These are phyloP conservation scores for Lyophyllum shimeji DNA, from an alignment of 768 basidiomycete species.

Conservation along the genomic window DNA sequence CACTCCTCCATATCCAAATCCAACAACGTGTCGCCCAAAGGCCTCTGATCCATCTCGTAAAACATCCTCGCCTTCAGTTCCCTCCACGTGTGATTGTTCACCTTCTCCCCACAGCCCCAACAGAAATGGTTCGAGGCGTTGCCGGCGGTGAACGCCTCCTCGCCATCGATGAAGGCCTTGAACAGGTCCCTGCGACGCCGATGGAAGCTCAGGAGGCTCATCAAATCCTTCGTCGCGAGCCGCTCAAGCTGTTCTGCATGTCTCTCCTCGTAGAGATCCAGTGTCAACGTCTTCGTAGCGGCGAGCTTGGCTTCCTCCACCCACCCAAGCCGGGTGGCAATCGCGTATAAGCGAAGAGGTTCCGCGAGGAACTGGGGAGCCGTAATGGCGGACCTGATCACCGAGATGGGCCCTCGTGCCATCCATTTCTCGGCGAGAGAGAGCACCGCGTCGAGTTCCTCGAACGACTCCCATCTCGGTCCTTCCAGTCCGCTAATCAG, in stretches of 20 bases:
- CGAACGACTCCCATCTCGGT: slow-evolving; percentile 38
- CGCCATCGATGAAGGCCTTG: slow-evolving; percentile 33
- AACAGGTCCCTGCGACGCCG: slow-evolving; percentile 38
- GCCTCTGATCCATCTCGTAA: slow-evolving; percentile 37
- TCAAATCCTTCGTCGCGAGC: slow-evolving; percentile 33
- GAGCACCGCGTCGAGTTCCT: slow-evolving; percentile 37
- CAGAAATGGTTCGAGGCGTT: slow-evolving; percentile 32
- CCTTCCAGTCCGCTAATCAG: slow-evolving; percentile 42
- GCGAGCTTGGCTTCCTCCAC: slow-evolving; percentile 42
- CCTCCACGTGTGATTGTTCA: slow-evolving; percentile 39
- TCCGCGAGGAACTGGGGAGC: slow-evolving; percentile 40
- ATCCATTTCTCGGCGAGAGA: slow-evolving; percentile 47
- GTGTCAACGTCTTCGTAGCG: slow-evolving; percentile 37
- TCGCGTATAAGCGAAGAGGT: slow-evolving; percentile 47
- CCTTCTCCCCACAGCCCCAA: slow-evolving; percentile 29
- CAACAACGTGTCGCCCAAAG: slow-evolving; percentile 36
- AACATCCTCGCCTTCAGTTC: slow-evolving; percentile 39
- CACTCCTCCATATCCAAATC: slow-evolving; percentile 42
- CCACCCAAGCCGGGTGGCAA: slow-evolving; percentile 46
- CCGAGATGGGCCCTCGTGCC: slow-evolving; percentile 40
- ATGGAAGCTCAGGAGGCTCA: slow-evolving; percentile 41
- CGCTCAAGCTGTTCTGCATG: slow-evolving; percentile 29
- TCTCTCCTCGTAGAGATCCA: slow-evolving; percentile 37
- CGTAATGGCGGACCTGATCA: slow-evolving; percentile 40
- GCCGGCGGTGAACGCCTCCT: slow-evolving; percentile 35